Evolutionary conservation across 805 yeast genomes (phyloP).

Genomic region (Maudiozyma serrabonitensis): DNA sequence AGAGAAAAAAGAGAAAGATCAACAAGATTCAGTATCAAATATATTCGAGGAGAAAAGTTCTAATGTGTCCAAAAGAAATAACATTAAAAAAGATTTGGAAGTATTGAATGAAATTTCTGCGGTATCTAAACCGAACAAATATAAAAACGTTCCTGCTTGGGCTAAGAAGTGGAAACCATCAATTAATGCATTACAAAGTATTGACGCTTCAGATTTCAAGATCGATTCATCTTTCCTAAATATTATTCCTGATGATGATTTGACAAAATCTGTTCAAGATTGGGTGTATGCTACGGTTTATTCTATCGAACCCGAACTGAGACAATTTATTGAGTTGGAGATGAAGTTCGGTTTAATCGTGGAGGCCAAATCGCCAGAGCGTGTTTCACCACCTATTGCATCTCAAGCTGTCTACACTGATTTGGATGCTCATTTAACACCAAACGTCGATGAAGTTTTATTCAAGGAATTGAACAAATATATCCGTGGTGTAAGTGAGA

Average conservation of each 20-base stretch:
- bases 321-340: conserved; percentile 59
- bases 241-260: conserved; percentile 68
- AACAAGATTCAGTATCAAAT: conserved; percentile 11
- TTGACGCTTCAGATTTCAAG: conserved; percentile 26
- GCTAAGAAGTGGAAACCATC: conserved; percentile 63
- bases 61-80: conserved; percentile 23
- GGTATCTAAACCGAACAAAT: conserved; percentile 48
- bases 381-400: conserved; percentile 56
- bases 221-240: conserved; percentile 42
- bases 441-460: conserved; percentile 56
- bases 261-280: conserved; percentile 71
- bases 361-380: conserved; percentile 50
- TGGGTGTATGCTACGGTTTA: conserved; percentile 81
- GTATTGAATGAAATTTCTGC: conserved; percentile 24
- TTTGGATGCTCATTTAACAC: conserved; percentile 47
- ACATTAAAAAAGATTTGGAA: conserved; percentile 24
- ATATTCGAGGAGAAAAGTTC: conserved; percentile 27
- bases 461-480: conserved; percentile 48
- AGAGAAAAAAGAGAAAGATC: background rate
- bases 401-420: conserved; percentile 59
- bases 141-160: conserved; percentile 68
- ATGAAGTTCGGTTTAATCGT: conserved; percentile 64
- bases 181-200: conserved; percentile 25
- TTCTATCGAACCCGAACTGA: conserved; percentile 46
- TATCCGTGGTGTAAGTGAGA: conserved; percentile 44